Base-by-base conservation (phyloP, 2,329 filamentous ascomycete species). In the Thermothelomyces thermophilus region DNA sequence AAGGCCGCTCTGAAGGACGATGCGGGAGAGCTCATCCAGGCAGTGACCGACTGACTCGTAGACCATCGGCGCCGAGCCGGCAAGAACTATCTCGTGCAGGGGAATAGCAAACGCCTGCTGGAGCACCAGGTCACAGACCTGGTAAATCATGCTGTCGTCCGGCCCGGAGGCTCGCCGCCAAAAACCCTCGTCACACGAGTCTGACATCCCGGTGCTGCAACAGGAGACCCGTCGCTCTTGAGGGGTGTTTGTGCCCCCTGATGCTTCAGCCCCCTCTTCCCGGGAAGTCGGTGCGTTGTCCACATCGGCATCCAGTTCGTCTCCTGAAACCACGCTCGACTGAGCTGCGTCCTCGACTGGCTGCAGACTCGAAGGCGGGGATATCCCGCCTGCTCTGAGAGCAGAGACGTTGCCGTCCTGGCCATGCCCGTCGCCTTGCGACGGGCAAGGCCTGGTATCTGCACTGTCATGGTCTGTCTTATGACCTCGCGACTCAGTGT, bases 1-100 rank as follows among this genome's bases (percentile, higher is more conserved):
- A 11, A 42, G 14, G 11, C 43, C 41, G 22, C 39, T 52, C 28
- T 48, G 44, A 3, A 47, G 40, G 22, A 58, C 46, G 9, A 61
- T 49, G 28, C 44, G 46, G 2, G 54, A 56, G 2, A 61, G 52
- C 46, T 60, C 58, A 10, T 56, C 54, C 14, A 61, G 37, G 44
- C 55, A 59, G 36, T 57, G 52, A 28, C 52, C 51, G 42, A 61
- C 50, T 7, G 54, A 51, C 10, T 57, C 42, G n/a, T 52, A 58
- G 3, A 48, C 56, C 3, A 44, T 54, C 17, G 50, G 40, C 14
- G 33, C 50, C 2, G 43, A 33, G 9, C 46, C 53, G 1, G 50
- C 45, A 17, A 20, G 16, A 1, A 41, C 48, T 14, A 61, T 46
- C 13, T 61, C 56, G 11, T 54, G 22, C 30, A 60, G 42, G 26